A percentile compares a stretch with the other conserved stretches of the same genome.
These are phyloP conservation scores for Hebeloma cylindrosporum DNA, from an alignment of 768 basidiomycete species.

Conservation along the genomic window DNA sequence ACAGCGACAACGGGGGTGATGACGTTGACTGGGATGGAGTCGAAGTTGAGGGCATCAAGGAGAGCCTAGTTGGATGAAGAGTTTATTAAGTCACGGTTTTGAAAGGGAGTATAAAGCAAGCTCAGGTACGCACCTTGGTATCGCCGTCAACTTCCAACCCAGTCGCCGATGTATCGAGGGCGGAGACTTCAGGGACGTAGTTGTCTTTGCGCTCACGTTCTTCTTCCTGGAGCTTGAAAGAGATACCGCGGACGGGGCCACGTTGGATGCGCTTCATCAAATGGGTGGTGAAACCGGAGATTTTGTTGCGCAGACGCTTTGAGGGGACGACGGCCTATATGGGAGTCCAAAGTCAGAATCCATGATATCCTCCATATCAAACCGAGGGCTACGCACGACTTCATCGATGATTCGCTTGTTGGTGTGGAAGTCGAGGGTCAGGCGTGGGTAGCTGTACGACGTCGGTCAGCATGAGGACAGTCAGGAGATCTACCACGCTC, in stretches of 20 bases:
- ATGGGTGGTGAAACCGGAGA: slow-evolving; percentile 99
- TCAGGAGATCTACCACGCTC: slow-evolving; percentile 31
- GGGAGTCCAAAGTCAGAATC: neutral
- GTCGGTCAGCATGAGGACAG: neutral
- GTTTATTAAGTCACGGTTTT: neutral
- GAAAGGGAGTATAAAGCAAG: neutral
- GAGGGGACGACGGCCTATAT: slow-evolving; percentile 88
- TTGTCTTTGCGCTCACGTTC: slow-evolving; percentile 99
- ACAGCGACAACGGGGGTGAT: slow-evolving; percentile 60
- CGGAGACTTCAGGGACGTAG: slow-evolving; percentile 98
- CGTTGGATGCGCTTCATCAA: slow-evolving; percentile 99
- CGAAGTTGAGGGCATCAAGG: slow-evolving; percentile 91
- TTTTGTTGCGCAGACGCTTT: slow-evolving; percentile 99
- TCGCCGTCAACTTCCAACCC: slow-evolving; percentile 89
- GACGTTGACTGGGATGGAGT: slow-evolving; percentile 78
- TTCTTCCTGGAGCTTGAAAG: slow-evolving; percentile 99
- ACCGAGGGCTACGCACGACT: slow-evolving; percentile 55
- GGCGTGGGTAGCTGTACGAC: slow-evolving; percentile 83
- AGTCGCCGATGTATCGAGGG: slow-evolving; percentile 74
- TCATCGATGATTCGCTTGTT: slow-evolving; percentile 99
- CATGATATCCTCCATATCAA: neutral
- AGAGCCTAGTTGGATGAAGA: slow-evolving; percentile 60
- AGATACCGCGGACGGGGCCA: slow-evolving; percentile 98
- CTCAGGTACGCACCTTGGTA: slow-evolving; percentile 71
- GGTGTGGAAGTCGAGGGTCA: slow-evolving; percentile 99